Conservation (phyloP, 2,329 filamentous ascomycete genomes). For the Arthroderma sp. region DNA sequence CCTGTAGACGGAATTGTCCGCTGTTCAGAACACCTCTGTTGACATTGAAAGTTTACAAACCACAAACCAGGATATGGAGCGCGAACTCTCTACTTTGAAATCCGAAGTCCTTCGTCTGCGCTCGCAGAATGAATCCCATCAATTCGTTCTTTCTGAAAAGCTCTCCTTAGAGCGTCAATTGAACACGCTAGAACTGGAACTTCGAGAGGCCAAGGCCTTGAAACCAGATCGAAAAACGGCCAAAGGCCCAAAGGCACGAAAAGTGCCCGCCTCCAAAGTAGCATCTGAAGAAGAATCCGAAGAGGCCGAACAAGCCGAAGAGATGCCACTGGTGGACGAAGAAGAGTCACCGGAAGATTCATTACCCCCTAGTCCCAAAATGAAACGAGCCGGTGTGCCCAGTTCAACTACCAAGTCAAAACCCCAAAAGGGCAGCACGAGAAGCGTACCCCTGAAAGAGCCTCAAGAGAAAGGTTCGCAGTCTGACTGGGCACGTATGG, state of each 20-base stretch:
- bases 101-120: slow-evolving; percentile 51
- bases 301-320: slow-evolving; percentile 9
- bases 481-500: slow-evolving; percentile 18
- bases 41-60: slow-evolving; percentile 58
- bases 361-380: no score
- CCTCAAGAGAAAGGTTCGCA: no score
- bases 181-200: slow-evolving; percentile 61
- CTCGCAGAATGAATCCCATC: slow-evolving; percentile 46
- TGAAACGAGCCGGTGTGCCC: no score
- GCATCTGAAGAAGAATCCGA: no score
- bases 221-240: neutral
- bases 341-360: no score
- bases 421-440: no score
- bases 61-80: slow-evolving; percentile 49
- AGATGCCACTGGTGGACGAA: slow-evolving; percentile 38
- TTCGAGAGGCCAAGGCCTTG: slow-evolving; percentile 58
- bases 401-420: no score
- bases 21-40: slow-evolving; percentile 52
- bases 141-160: slow-evolving; percentile 63
- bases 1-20: slow-evolving; percentile 45
- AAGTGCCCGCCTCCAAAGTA: no score
- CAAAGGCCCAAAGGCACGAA: slow-evolving; percentile 19
- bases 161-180: slow-evolving; percentile 66
- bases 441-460: no score
- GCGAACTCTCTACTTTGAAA: slow-evolving; percentile 46